Percentiles rank a stretch among this genome's conserved stretches.
Evolutionary conservation across 495 filamentous ascomycete genomes (phyloP).

Genomic region (Penicillium flavigenum): DNA sequence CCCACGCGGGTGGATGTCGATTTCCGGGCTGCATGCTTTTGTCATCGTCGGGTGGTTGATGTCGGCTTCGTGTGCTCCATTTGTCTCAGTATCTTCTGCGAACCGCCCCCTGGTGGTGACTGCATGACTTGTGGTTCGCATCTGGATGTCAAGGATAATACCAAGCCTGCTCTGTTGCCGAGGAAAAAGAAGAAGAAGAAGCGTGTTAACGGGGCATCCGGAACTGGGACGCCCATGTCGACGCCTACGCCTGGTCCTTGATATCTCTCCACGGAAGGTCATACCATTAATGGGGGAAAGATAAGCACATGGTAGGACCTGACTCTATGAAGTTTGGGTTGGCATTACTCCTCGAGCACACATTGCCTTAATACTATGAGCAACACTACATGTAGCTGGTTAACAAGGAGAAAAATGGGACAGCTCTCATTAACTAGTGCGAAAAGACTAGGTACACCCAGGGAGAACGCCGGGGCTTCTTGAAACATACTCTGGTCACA

Average conservation of each 20-base stretch:
- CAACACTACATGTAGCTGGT: neutral
- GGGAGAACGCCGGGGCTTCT: neutral
- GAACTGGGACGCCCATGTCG: constrained; percentile 43
- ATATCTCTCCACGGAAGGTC: constrained; percentile 4
- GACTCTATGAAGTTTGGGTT: neutral
- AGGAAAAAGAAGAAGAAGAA: constrained; percentile 74
- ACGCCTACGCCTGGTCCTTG: constrained; percentile 45
- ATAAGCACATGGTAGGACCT: neutral
- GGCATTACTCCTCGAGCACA: neutral
- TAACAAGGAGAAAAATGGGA: neutral
- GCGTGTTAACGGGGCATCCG: constrained; percentile 44
- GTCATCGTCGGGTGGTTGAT: constrained; percentile 87
- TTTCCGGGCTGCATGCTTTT: constrained; percentile 96
- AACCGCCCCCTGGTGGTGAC: constrained; percentile 60
- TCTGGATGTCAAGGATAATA: constrained; percentile 69
- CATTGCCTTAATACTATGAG: neutral
- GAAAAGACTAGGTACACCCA: constrained; percentile 2
- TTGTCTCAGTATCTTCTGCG: constrained; percentile 83
- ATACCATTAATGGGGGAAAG: neutral
- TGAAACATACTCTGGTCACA: constrained; percentile 2
- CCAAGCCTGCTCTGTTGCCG: constrained; percentile 71
- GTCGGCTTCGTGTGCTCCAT: constrained; percentile 94
- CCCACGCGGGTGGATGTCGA: constrained; percentile 87
- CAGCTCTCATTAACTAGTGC: constrained; percentile 2
- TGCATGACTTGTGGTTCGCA: constrained; percentile 92